phyloP scores from a whole-genome alignment of 257 asterid species.

The Solanum acaule region DNA sequence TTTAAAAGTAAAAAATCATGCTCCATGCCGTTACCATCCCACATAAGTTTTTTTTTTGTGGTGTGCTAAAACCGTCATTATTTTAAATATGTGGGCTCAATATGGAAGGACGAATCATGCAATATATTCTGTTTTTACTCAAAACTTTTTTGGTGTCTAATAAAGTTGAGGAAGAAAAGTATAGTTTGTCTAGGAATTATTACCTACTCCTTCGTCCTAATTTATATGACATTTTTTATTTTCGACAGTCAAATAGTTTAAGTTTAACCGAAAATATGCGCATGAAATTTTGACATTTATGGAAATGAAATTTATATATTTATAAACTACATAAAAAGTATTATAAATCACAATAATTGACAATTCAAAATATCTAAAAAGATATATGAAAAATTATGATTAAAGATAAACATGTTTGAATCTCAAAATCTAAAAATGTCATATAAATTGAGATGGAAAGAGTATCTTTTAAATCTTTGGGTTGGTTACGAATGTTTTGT shows the following conservation, averaged over 20 bases:
- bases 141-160: neutral
- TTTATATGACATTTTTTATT: accelerated
- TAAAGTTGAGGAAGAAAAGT: neutral
- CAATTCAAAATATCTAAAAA: too few relatives aligned
- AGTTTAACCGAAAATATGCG: accelerated
- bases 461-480: neutral
- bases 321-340: too few relatives aligned
- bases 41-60: neutral
- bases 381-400: too few relatives aligned
- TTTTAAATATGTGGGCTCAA: neutral
- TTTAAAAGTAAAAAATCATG: neutral
- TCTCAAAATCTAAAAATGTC: too few relatives aligned
- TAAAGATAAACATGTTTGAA: accelerated
- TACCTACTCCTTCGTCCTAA: accelerated
- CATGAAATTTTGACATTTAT: too few relatives aligned
- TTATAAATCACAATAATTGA: too few relatives aligned
- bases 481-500: neutral
- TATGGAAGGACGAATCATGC: neutral
- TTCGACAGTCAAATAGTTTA: accelerated
- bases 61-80: neutral
- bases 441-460: too few relatives aligned
- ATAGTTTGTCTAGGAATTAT: neutral
- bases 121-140: neutral
- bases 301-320: too few relatives aligned
- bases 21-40: neutral